These are phyloP conservation scores for Albifimbria verrucaria DNA, from an alignment of 2,329 filamentous ascomycete genomes.

Conservation along the genomic window DNA sequence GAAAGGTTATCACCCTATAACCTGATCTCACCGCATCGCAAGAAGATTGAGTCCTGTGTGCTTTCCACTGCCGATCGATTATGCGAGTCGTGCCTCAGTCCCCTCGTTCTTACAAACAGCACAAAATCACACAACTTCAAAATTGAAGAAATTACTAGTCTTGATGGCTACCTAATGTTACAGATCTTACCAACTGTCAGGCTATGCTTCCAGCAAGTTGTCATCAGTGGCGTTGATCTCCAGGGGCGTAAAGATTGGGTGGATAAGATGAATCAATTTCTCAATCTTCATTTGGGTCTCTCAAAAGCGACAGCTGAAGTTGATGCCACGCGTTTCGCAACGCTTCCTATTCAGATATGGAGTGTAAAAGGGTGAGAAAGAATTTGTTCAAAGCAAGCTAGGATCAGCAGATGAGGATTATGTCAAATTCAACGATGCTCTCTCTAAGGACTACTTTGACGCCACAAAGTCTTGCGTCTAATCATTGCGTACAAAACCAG, in stretches of 20 bases:
- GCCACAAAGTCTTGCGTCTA: too few species aligned
- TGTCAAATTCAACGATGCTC: too few species aligned
- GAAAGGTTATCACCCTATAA: not conserved
- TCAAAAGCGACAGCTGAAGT: not conserved
- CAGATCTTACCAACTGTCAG: conserved; percentile 1
- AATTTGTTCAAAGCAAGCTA: not conserved
- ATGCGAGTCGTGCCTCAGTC: conserved; percentile 5
- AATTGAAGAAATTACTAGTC: not conserved
- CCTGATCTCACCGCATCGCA: not conserved
- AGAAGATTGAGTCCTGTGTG: not conserved
- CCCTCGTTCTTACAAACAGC: not conserved
- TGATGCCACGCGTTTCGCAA: not conserved
- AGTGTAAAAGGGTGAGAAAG: not conserved
- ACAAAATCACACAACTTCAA: not conserved
- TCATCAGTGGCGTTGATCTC: not conserved
- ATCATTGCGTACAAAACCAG: too few species aligned
- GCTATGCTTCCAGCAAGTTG: conserved; percentile 2
- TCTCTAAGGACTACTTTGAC: too few species aligned
- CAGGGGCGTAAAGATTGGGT: not conserved
- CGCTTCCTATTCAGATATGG: not conserved
- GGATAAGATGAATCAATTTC: not conserved
- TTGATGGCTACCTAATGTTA: conserved; percentile 4
- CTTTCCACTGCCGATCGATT: not conserved
- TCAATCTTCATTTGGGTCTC: not conserved
- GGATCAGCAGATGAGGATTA: too few species aligned